Base-by-base conservation (phyloP, 495 filamentous ascomycete genomes). In the Emericellopsis terricola region DNA sequence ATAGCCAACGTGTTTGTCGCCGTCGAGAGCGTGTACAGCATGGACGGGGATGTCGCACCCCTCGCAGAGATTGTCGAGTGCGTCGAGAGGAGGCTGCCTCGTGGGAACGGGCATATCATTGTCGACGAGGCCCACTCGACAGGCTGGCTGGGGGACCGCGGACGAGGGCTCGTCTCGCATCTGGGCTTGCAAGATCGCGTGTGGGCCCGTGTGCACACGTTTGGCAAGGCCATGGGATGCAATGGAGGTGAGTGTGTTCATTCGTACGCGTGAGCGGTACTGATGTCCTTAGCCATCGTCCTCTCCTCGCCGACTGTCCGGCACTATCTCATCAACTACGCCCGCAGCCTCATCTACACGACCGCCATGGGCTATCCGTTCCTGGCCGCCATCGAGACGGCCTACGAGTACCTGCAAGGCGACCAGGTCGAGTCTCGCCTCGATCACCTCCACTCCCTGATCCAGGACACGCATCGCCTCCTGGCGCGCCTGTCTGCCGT, bases 91-190 rank as follows among this genome's bases (percentile, higher is more conserved):
- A 40, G 70, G 4, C 55, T 84, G 0, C 70, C 71, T 4, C 28
- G 29, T 0, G 55, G 56, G 2, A 80, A 80, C 46, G 76, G 65
- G 4, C 65, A 79, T 45, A 63, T 85, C 14, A 60, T 82, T 23
- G 73, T 89, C 5, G 81, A 89, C 40, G 81, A 89, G 51, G 81
- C 81, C 3, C 81, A 89, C 50, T 66, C 71, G 0, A 77, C 73
- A 7, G 81, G 81, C 1, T 57, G 78, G 0, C 62, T 74, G 36
- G 81, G 81, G 0, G 53, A 58, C 0, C 39, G 57, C 0, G 81
- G 81, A 0, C 57, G 68, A 1, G 81, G 81, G 0, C 51, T 82
- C 3, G 78, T 85, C 0, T 71, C 69, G 45, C 58, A 67, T 18
- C 50, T 80, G 10, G 76, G 71, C 0, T 42, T 85, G n/a, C 70